phyloP scores from a whole-genome alignment of 2,329 filamentous ascomycete genomes.

The Scortechinia acanthostroma region DNA sequence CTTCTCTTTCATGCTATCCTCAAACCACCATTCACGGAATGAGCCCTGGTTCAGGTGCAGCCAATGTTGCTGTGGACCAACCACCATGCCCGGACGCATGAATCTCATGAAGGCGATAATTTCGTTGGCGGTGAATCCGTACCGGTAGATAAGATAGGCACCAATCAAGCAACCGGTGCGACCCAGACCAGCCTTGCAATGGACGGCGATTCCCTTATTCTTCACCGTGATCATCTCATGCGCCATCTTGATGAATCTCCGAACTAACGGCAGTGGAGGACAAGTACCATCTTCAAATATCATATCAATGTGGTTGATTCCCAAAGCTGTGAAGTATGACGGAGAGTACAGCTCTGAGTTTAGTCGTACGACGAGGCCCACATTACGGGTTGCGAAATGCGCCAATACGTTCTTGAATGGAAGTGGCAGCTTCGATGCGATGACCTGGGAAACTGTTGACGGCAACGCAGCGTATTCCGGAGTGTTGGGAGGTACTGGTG shows the following conservation, averaged over 20 bases:
- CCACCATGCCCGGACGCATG: constrained; percentile 98
- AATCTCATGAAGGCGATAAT: constrained; percentile 98
- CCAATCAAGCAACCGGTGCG: constrained; percentile 94
- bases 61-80: constrained; percentile 98
- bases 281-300: constrained; percentile 99
- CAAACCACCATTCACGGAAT: constrained; percentile 98
- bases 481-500: constrained; percentile 65
- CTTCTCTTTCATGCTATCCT: constrained; percentile 72
- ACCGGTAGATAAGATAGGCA: constrained; percentile 92
- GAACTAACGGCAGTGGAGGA: constrained; percentile 78
- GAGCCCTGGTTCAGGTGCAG: constrained; percentile 91
- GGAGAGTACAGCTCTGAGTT: constrained; percentile 95
- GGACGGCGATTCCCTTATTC: constrained; percentile 89
- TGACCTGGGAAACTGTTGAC: constrained; percentile 66
- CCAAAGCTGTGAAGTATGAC: constrained; percentile 91
- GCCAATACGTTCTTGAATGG: constrained; percentile 93
- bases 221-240: constrained; percentile 88
- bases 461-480: constrained; percentile 71
- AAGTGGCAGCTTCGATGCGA: constrained; percentile 64
- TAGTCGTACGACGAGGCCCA: constrained; percentile 87
- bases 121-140: constrained; percentile 95
- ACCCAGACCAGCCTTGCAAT: constrained; percentile 95
- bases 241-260: constrained; percentile 88
- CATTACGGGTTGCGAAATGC: constrained; percentile 80
- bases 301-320: constrained; percentile 96